These are phyloP conservation scores for Nannizziopsis arthrosporioides DNA, from an alignment of 2,329 filamentous ascomycete genomes.

Conservation along the genomic window DNA sequence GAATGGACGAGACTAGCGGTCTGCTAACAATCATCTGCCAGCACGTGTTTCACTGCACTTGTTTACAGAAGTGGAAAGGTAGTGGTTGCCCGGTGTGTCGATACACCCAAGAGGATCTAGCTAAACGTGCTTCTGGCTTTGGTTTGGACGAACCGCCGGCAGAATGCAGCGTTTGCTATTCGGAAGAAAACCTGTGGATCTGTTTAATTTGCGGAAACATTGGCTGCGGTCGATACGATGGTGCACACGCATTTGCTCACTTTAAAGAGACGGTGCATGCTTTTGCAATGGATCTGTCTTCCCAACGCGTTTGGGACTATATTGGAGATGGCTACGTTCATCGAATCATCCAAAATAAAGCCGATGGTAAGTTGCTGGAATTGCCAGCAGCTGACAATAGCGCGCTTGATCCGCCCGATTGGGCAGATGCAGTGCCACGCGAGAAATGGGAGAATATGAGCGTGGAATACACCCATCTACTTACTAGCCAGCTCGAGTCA, in stretches of 20 bases:
- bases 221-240: constrained; percentile 88
- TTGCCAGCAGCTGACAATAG: constrained; percentile 51
- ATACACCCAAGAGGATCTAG: constrained; percentile 59
- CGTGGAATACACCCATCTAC: constrained; percentile 85
- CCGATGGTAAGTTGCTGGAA: constrained; percentile 84
- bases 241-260: constrained; percentile 83
- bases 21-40: constrained; percentile 93
- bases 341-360: constrained; percentile 84
- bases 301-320: constrained; percentile 97
- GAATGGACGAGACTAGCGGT: constrained; percentile 96
- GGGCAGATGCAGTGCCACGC: constrained; percentile 37
- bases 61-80: constrained; percentile 90
- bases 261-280: constrained; percentile 83
- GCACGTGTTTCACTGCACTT: constrained; percentile 94
- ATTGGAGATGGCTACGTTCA: constrained; percentile 93
- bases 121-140: constrained; percentile 36
- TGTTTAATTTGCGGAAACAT: constrained; percentile 88
- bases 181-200: constrained; percentile 77
- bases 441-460: constrained; percentile 68
- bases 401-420: constrained; percentile 33
- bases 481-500: constrained; percentile 84
- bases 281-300: constrained; percentile 84
- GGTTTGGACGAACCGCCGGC: constrained; percentile 44
- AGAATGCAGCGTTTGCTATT: constrained; percentile 70
- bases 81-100: constrained; percentile 89